These are phyloP conservation scores for Boletus huronensis DNA, from an alignment of 768 basidiomycete genomes.

Conservation along the genomic window DNA sequence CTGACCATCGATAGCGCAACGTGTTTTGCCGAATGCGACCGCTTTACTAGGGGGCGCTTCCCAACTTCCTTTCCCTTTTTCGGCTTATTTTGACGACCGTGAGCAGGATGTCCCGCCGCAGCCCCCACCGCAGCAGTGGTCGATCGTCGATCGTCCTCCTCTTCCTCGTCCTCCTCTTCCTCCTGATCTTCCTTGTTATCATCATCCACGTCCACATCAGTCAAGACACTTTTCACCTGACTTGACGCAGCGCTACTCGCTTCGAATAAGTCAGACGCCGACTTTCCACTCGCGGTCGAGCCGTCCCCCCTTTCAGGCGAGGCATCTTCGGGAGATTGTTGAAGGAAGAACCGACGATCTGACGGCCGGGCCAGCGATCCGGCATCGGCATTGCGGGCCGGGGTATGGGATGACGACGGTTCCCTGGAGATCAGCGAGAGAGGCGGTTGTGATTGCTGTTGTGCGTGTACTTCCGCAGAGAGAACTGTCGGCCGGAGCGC, in stretches of 20 bases:
- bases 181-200: constrained; percentile 16
- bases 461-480: neutral
- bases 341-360: constrained; percentile 45
- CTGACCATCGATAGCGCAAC: constrained; percentile 28
- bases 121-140: constrained; percentile 8
- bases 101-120: constrained; percentile 6
- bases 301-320: constrained; percentile 36
- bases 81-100: constrained; percentile 22
- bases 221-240: constrained; percentile 21
- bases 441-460: constrained; percentile 21
- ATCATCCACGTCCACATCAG: constrained; percentile 17
- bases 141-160: constrained; percentile 25
- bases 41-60: constrained; percentile 26
- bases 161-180: constrained; percentile 9
- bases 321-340: constrained; percentile 39
- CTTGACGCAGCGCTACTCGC: constrained; percentile 37
- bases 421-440: constrained; percentile 6
- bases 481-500: constrained; percentile 6
- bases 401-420: neutral
- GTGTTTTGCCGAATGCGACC: constrained; percentile 30
- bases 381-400: constrained; percentile 12
- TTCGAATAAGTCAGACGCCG: constrained; percentile 32
- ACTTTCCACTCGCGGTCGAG: constrained; percentile 33
- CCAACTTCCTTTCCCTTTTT: constrained; percentile 35
- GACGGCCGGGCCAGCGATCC: constrained; percentile 34